phyloP scores from a whole-genome alignment of 495 filamentous ascomycete species.

The Thermochaetoides thermophila region DNA sequence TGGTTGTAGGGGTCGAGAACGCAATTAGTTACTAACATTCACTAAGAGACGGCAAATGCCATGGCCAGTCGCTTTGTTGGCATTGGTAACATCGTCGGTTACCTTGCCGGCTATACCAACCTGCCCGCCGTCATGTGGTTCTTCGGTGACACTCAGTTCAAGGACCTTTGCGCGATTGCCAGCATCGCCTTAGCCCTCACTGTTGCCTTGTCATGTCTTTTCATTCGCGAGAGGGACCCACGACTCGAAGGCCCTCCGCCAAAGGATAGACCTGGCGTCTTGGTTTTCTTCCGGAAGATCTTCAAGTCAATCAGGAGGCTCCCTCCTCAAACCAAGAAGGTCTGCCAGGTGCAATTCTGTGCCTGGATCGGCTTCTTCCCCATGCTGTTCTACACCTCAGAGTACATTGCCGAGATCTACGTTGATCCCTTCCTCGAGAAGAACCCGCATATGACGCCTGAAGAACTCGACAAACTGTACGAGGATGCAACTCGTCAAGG shows the following conservation, averaged over 20 bases:
- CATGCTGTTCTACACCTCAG: slow-evolving; percentile 85
- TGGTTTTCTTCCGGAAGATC: slow-evolving; percentile 64
- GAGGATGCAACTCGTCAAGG: slow-evolving; percentile 69
- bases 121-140: slow-evolving; percentile 56
- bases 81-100: slow-evolving; percentile 75
- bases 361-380: slow-evolving; percentile 95
- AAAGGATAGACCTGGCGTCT: slow-evolving; percentile 43
- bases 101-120: slow-evolving; percentile 65
- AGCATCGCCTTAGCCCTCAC: slow-evolving; percentile 53
- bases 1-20: background rate
- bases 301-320: slow-evolving; percentile 60
- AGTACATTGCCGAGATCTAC: slow-evolving; percentile 82
- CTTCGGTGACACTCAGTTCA: slow-evolving; percentile 75
- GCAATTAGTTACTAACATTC: slow-evolving; percentile 3
- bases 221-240: slow-evolving; percentile 67
- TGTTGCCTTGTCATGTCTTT: slow-evolving; percentile 45
- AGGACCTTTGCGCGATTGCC: slow-evolving; percentile 73
- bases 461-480: slow-evolving; percentile 62
- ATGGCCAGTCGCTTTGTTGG: slow-evolving; percentile 73
- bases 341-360: slow-evolving; percentile 78
- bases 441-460: slow-evolving; percentile 59
- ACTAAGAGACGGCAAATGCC: slow-evolving; percentile 59
- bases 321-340: slow-evolving; percentile 62
- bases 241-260: slow-evolving; percentile 48
- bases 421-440: slow-evolving; percentile 61